phyloP scores from a whole-genome alignment of 1,139 yeast species.

The Taphrina wiesneri region DNA sequence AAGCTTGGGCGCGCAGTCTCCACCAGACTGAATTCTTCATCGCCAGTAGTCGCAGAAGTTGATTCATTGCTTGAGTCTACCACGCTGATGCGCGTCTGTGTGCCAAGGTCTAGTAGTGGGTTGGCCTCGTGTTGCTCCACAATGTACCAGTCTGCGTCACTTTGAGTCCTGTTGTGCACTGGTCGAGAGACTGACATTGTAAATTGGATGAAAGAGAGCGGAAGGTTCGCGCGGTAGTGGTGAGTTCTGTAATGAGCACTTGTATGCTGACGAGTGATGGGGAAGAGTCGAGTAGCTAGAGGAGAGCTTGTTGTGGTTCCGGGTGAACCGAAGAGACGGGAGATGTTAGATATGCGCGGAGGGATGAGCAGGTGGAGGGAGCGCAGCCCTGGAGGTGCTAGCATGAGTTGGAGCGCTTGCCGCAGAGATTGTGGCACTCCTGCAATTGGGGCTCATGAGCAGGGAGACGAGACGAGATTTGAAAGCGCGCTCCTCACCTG shows the following conservation, averaged over 20 bases:
- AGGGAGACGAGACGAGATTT: not conserved
- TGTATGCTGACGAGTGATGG: not conserved
- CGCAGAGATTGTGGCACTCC: not conserved
- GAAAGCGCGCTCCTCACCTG: not conserved
- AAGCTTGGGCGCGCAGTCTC: slow-evolving; percentile 17
- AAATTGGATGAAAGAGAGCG: no score
- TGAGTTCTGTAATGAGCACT: no score
- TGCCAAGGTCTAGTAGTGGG: slow-evolving; percentile 11
- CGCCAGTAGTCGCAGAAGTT: not conserved
- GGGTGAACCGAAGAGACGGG: not conserved
- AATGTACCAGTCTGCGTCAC: slow-evolving; percentile 18
- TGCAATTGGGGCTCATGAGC: no score
- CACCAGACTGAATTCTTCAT: slow-evolving; percentile 4
- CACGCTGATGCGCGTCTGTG: slow-evolving; percentile 4
- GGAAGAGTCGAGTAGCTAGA: not conserved
- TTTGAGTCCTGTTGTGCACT: not conserved
- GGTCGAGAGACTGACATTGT: not conserved
- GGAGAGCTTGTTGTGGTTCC: not conserved
- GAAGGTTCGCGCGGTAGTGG: no score
- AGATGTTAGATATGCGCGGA: not conserved
- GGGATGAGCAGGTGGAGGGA: not conserved
- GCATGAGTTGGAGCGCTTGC: no score
- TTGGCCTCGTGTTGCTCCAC: slow-evolving; percentile 19
- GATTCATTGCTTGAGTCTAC: not conserved
- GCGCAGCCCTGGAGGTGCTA: not conserved